Base-by-base conservation (phyloP, 2,329 filamentous ascomycete genomes). In the Pseudogymnoascus sp. region DNA sequence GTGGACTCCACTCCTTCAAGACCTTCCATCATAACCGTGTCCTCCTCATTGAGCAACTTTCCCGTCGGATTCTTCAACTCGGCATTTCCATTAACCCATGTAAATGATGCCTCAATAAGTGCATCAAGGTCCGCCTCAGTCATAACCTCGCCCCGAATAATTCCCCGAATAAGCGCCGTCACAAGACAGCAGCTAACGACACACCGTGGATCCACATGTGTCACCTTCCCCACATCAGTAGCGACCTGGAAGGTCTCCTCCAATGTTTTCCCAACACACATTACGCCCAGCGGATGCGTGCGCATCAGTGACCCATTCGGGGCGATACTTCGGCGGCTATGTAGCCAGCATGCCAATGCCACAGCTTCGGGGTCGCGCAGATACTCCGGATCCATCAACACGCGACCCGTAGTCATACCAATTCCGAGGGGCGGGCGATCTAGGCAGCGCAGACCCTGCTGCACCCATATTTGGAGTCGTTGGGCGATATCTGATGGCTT, bases 271-370 rank as follows among this genome's bases (percentile, higher is more conserved):
- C 69, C 69, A 8, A 82, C 62, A 45, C 78, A 79, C 63, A 83
- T 78, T 5, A 82, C 67, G 0, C 80, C 81, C 12, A 83, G 70
- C 0, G 79, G 78, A 62, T 83, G 80, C 7, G 80, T 83, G 7
- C 81, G 69, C 81, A 83, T 83, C 11, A 83, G 66, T 45, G 78
- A 80, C 1, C 81, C 81, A 61, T 83, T 83, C 0, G 81, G 78
- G 0, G 81, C 81, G 3, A 74, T 72, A 3, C 75, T 69, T 52
- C 74, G 74, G 0, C 71, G 72, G 1, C 72, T 71, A 3, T 73
- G 73, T 14, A 74, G 68, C 81, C 81, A 83, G 14, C 72, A 69
- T 9, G 70, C 67, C 2, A 75, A 71, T 1, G 81, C 79, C 4
- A 71, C 74, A 0, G 61, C 71, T 14, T 74, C 70, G 0, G 81